Percentiles rank a stretch among this genome's conserved stretches.
These are phyloP conservation scores for Martensiomyces pterosporus DNA, from an alignment of 192 early-diverging fungal genomes.

Conservation along the genomic window DNA sequence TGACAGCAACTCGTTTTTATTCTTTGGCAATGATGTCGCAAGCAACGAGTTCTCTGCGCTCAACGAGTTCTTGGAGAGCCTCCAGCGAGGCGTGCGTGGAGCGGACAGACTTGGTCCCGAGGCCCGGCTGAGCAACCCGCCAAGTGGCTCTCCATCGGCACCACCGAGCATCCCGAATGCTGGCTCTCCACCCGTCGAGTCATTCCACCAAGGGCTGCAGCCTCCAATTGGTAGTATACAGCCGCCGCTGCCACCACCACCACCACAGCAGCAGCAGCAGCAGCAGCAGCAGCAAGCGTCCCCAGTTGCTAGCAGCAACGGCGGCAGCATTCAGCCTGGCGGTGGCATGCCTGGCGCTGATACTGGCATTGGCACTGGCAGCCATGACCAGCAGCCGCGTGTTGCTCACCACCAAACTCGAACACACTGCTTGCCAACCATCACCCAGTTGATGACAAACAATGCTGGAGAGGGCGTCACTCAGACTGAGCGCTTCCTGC, in stretches of 20 bases:
- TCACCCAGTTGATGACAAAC: slow-evolving; percentile 33
- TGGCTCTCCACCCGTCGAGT: slow-evolving; percentile 28
- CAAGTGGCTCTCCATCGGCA: slow-evolving; percentile 27
- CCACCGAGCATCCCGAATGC: slow-evolving; percentile 18
- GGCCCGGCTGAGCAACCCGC: slow-evolving; percentile 16
- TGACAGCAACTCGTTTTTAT: slow-evolving; percentile 27
- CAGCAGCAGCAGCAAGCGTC: background rate
- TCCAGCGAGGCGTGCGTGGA: slow-evolving; percentile 36
- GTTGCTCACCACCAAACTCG: no score
- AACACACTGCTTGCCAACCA: slow-evolving; percentile 29
- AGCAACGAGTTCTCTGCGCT: slow-evolving; percentile 42
- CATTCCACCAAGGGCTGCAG: background rate
- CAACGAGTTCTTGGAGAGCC: slow-evolving; percentile 38
- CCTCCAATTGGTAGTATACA: background rate
- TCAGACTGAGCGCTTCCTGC: slow-evolving; percentile 62
- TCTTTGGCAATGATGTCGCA: slow-evolving; percentile 40
- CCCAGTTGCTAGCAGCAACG: no score
- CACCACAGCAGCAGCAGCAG: slow-evolving; percentile 6
- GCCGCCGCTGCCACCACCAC: background rate
- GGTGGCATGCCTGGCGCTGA: no score
- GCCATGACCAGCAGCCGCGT: no score
- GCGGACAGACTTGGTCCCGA: slow-evolving; percentile 17
- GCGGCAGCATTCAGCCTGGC: no score
- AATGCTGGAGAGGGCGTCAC: slow-evolving; percentile 67
- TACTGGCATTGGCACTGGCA: no score